Conservation (phyloP, 495 filamentous ascomycete genomes). For the Penicillium lagena region DNA sequence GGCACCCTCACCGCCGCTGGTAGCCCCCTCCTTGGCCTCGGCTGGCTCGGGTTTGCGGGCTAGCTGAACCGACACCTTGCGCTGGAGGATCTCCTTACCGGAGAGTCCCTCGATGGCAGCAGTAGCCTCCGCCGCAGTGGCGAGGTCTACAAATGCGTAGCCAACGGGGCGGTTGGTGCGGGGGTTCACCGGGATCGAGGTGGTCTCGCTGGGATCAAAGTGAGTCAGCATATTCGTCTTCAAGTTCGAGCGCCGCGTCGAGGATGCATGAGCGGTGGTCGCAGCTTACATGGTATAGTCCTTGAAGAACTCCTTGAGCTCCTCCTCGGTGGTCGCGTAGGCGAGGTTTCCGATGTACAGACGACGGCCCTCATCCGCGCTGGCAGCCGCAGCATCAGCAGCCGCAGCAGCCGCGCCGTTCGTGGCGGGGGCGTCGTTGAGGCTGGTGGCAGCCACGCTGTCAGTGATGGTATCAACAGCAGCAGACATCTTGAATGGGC, state of each 20-base stretch:
- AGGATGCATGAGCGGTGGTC: neutral
- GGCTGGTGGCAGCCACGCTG: conserved; percentile 36
- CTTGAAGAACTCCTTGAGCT: conserved; percentile 99
- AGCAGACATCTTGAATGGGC: conserved; percentile 45
- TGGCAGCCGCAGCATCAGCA: conserved; percentile 81
- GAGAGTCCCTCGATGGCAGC: conserved; percentile 91
- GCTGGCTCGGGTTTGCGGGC: conserved; percentile 92
- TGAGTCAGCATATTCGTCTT: conserved; percentile 7
- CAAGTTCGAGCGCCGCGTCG: too few species aligned
- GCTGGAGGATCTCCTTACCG: conserved; percentile 91
- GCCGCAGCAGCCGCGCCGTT: conserved; percentile 77
- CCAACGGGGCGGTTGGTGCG: conserved; percentile 96
- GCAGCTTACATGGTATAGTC: conserved; percentile 90
- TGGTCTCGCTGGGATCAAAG: conserved; percentile 68
- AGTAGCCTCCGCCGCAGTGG: conserved; percentile 87
- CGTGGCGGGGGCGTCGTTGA: conserved; percentile 57
- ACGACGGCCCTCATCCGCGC: conserved; percentile 95
- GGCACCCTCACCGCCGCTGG: conserved; percentile 59
- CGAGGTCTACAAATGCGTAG: conserved; percentile 97
- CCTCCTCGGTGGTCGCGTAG: conserved; percentile 98
- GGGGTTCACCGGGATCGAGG: conserved; percentile 97
- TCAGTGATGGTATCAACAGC: conserved; percentile 48
- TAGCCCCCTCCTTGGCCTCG: conserved; percentile 68
- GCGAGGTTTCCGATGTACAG: conserved; percentile 99
- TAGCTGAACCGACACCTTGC: conserved; percentile 97